These are phyloP conservation scores for Nymphaea thermarum DNA, from an alignment of 164 flowering plant species.

Conservation along the genomic window DNA sequence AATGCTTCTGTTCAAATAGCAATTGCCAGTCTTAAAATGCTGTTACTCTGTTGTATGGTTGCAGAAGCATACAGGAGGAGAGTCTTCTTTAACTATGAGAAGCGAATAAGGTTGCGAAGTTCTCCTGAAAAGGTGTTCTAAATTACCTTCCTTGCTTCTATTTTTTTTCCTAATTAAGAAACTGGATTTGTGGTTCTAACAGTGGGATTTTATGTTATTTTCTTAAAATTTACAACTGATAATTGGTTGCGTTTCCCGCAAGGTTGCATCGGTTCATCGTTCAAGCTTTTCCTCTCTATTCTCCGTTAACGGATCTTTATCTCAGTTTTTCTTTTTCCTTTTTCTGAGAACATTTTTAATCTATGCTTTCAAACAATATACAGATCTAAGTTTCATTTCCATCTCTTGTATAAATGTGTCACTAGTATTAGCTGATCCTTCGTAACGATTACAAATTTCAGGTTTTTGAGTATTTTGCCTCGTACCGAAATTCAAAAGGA, in stretches of 20 bases:
- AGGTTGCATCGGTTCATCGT: too few relatives aligned
- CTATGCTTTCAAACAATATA: background rate
- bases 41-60: constrained; percentile 3
- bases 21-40: too few relatives aligned
- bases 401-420: background rate
- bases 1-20: too few relatives aligned
- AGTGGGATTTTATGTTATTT: too few relatives aligned
- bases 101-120: constrained; percentile 67
- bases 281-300: too few relatives aligned
- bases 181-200: too few relatives aligned
- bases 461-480: constrained; percentile 97
- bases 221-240: background rate
- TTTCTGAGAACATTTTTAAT: background rate
- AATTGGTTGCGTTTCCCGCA: background rate
- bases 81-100: constrained; percentile 93
- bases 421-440: background rate
- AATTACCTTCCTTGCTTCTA: background rate
- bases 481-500: constrained; percentile 36
- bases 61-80: constrained; percentile 78
- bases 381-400: background rate
- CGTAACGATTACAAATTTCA: constrained; percentile 9
- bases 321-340: background rate
- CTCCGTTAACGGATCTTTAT: background rate
- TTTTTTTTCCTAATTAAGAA: too few relatives aligned
- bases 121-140: constrained; percentile 90